phyloP scores from a whole-genome alignment of 2,329 filamentous ascomycete species.

The Plectosphaerella cucumerina region DNA sequence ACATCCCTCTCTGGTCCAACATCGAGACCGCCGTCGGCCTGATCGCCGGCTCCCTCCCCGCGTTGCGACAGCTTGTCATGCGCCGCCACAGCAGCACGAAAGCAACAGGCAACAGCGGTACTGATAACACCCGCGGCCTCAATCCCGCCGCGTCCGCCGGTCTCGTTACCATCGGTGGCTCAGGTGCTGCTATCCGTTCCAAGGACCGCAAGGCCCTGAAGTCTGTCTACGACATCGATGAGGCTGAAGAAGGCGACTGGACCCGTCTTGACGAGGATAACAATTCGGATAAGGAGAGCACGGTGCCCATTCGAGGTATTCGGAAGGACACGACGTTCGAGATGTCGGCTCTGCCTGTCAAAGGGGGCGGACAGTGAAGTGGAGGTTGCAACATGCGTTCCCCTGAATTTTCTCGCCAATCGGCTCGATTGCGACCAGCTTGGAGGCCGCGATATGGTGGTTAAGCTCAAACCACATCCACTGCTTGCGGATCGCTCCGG shows the following conservation, averaged over 20 bases:
- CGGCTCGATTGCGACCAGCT: too few relatives aligned
- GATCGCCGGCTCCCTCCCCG: slow-evolving; percentile 13
- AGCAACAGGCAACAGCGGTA: neutral
- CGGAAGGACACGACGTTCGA: slow-evolving; percentile 8
- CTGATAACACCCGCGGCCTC: slow-evolving; percentile 1
- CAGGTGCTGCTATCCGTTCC: neutral
- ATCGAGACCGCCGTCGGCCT: slow-evolving; percentile 15
- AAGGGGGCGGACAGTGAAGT: too few relatives aligned
- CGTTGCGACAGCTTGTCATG: slow-evolving; percentile 9
- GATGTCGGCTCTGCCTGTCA: neutral
- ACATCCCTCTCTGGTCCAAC: slow-evolving; percentile 13
- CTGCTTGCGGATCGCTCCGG: too few relatives aligned
- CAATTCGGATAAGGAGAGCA: slow-evolving; percentile 11
- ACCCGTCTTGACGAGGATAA: slow-evolving; percentile 12
- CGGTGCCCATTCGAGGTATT: slow-evolving; percentile 10
- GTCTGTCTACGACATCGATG: slow-evolving; percentile 6
- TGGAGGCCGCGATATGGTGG: too few relatives aligned
- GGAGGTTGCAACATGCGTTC: too few relatives aligned
- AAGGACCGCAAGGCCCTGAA: slow-evolving; percentile 8
- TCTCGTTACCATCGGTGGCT: slow-evolving; percentile 12
- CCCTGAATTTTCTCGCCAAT: too few relatives aligned
- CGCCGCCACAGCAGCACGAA: neutral
- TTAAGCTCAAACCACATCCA: too few relatives aligned
- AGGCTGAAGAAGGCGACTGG: slow-evolving; percentile 9
- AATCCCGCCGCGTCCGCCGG: neutral